Conservation (phyloP, 768 basidiomycete genomes). For the Pleurotus platypus region DNA sequence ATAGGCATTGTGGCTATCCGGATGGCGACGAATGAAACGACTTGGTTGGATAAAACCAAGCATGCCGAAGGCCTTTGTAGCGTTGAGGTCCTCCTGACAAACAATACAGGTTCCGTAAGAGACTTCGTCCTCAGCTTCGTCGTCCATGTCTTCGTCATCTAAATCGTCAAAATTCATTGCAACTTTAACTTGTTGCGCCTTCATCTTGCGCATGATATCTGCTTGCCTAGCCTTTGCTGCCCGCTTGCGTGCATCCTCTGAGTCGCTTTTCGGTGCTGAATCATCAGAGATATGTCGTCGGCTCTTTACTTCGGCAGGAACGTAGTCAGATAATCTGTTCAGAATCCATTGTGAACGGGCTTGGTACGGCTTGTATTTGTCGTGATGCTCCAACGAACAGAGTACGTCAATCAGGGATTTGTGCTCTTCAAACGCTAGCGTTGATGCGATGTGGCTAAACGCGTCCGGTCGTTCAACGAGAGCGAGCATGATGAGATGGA, state of each 20-base stretch:
- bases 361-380: conserved; percentile 69
- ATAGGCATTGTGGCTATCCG: conserved; percentile 58
- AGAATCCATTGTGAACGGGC: conserved; percentile 78
- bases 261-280: conserved; percentile 31
- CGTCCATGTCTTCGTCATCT: conserved; percentile 63
- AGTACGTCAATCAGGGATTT: conserved; percentile 69
- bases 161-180: conserved; percentile 76
- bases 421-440: conserved; percentile 52
- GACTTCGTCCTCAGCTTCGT: conserved; percentile 41
- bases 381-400: conserved; percentile 74
- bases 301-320: conserved; percentile 52
- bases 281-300: conserved; percentile 42
- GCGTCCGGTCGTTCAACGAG: conserved; percentile 63
- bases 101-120: conserved; percentile 95
- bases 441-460: conserved; percentile 58
- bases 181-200: conserved; percentile 86
- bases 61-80: conserved; percentile 72
- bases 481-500: conserved; percentile 85
- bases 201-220: conserved; percentile 95
- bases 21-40: conserved; percentile 74
- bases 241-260: conserved; percentile 71
- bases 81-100: conserved; percentile 90
- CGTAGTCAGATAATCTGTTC: conserved; percentile 48
- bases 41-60: conserved; percentile 89
- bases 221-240: conserved; percentile 91